Conservation (phyloP, 2,329 filamentous ascomycete genomes). For the Colletotrichum spaethianum region DNA sequence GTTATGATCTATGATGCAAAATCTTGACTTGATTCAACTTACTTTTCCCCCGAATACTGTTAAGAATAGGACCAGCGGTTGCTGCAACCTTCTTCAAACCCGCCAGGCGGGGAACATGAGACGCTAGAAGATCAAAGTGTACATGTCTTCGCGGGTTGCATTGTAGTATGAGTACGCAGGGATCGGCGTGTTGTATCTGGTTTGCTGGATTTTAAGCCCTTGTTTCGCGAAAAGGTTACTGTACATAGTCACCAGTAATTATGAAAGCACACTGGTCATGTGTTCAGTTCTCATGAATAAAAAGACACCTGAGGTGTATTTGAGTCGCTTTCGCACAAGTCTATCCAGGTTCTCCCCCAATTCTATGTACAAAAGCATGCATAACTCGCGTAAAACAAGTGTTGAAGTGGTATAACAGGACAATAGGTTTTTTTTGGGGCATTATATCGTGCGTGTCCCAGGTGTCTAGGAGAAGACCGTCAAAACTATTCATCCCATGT, state of each 20-base stretch:
- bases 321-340: conserved; percentile 3
- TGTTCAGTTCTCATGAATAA: not conserved
- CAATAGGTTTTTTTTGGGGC: conserved; percentile 24
- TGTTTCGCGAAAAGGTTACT: not conserved
- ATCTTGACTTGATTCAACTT: no score
- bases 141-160: no score
- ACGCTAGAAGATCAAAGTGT: no score
- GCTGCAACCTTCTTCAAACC: no score
- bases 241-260: not conserved
- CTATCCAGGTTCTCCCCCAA: conserved; percentile 12
- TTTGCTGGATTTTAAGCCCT: no score
- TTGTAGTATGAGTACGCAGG: no score
- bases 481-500: conserved; percentile 38
- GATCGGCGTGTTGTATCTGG: no score
- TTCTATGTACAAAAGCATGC: conserved; percentile 23
- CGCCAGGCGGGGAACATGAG: no score
- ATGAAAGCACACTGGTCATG: not conserved
- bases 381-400: conserved; percentile 27
- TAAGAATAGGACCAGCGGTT: no score
- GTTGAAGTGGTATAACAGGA: conserved; percentile 28
- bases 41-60: no score
- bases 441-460: conserved; percentile 33
- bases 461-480: conserved; percentile 26
- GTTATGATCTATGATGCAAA: not conserved
- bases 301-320: not conserved